phyloP scores from a whole-genome alignment of 1,284 basidiomycete genomes.

The Apiotrichum veenhuisii region DNA sequence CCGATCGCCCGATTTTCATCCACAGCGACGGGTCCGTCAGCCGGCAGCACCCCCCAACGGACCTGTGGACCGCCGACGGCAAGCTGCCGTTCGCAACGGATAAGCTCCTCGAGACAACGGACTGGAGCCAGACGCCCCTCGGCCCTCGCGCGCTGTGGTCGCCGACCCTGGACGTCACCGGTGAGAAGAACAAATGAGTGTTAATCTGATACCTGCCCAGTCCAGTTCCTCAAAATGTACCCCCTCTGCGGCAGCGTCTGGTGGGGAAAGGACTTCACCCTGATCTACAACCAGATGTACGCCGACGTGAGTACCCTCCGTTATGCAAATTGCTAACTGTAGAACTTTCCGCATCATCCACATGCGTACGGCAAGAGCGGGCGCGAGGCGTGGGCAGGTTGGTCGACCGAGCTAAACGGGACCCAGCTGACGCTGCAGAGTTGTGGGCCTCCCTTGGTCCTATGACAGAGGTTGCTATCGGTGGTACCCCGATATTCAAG shows the following conservation, averaged over 20 bases:
- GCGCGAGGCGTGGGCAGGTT: conserved; percentile 37
- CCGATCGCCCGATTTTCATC: background rate
- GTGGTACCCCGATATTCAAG: conserved; percentile 39
- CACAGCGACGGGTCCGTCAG: background rate
- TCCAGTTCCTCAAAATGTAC: conserved; percentile 37
- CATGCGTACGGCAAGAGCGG: conserved; percentile 43
- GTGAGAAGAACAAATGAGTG: conserved; percentile 20
- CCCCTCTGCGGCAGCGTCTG: conserved; percentile 43
- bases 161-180: conserved; percentile 34
- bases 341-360: conserved; percentile 36
- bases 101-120: conserved; percentile 30
- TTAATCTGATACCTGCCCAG: conserved; percentile 6
- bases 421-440: conserved; percentile 26
- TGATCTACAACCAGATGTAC: conserved; percentile 48
- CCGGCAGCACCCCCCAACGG: background rate
- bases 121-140: conserved; percentile 43
- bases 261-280: conserved; percentile 45
- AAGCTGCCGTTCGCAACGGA: conserved; percentile 9
- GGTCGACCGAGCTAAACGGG: no score
- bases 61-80: conserved; percentile 23
- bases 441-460: conserved; percentile 43
- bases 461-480: conserved; percentile 37
- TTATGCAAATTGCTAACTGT: background rate
- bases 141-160: conserved; percentile 40
- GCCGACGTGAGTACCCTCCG: conserved; percentile 14